Evolutionary conservation across 208 protist genomes (phyloP).

Genomic region (Crithidia bombi): DNA sequence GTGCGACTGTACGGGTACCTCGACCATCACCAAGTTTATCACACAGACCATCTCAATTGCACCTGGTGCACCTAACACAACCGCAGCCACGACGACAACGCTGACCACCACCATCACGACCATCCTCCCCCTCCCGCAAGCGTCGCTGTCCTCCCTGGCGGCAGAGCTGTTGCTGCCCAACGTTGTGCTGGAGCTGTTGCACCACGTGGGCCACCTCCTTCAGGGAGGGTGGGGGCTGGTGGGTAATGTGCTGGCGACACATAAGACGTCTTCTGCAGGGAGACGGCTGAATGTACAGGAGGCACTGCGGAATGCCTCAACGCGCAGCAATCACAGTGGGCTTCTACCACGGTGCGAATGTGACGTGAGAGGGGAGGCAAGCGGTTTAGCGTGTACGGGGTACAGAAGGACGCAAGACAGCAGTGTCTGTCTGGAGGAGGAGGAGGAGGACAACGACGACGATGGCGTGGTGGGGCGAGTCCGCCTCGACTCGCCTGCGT

Average conservation of each 20-base stretch:
- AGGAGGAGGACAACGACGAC: no score
- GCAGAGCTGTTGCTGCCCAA: constrained; percentile 33
- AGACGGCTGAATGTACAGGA: not conserved
- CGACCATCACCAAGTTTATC: constrained; percentile 11
- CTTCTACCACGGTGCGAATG: no score
- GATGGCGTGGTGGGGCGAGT: no score
- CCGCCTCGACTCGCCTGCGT: no score
- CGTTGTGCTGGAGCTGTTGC: constrained; percentile 15
- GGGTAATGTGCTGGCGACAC: not conserved
- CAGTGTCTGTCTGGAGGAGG: no score
- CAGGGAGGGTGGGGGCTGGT: constrained; percentile 2
- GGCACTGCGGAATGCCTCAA: not conserved
- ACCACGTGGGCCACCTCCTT: not conserved
- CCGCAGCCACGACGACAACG: not conserved
- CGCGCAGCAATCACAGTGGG: no score
- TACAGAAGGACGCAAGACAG: no score
- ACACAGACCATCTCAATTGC: not conserved
- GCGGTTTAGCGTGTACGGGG: no score
- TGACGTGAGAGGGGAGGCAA: no score
- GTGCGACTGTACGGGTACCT: constrained; percentile 9
- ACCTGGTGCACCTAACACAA: not conserved
- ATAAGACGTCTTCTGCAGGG: not conserved
- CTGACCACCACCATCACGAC: not conserved
- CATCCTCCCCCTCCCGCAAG: not conserved
- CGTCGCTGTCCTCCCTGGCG: constrained; percentile 18